A percentile compares a stretch with the other conserved stretches of the same genome.
These are phyloP conservation scores for Usnea hakonensis DNA, from an alignment of 495 filamentous ascomycete genomes.

Conservation along the genomic window DNA sequence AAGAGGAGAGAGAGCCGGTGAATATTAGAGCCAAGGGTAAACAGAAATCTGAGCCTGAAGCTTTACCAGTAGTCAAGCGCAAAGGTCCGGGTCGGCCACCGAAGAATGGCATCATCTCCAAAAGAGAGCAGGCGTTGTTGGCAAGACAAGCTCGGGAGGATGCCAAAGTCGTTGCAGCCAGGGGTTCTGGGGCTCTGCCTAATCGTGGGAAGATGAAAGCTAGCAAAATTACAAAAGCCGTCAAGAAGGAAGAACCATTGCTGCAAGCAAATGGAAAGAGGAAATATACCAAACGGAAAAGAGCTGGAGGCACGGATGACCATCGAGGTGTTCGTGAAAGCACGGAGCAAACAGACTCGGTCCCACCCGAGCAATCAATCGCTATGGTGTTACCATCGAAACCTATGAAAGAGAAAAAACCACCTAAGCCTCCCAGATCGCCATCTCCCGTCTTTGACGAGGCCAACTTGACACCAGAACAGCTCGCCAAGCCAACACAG, in stretches of 20 bases:
- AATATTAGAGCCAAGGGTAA: conserved; percentile 20
- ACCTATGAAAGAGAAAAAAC: conserved; percentile 37
- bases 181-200: conserved; percentile 40
- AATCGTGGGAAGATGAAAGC: conserved; percentile 52
- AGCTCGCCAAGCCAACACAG: conserved; percentile 72
- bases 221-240: conserved; percentile 39
- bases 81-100: conserved; percentile 82
- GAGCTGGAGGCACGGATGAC: conserved; percentile 42
- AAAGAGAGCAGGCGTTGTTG: conserved; percentile 62
- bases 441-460: conserved; percentile 66
- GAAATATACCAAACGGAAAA: conserved; percentile 71
- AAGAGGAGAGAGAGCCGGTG: conserved; percentile 28
- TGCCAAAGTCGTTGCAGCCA: conserved; percentile 41
- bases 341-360: conserved; percentile 30
- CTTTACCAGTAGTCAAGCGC: conserved; percentile 51
- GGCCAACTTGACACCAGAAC: conserved; percentile 72
- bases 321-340: conserved; percentile 41
- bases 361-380: conserved; percentile 36
- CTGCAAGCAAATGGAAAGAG: conserved; percentile 62
- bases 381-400: conserved; percentile 43
- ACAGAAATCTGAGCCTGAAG: conserved; percentile 29
- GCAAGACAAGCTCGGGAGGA: conserved; percentile 53
- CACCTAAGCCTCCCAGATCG: conserved; percentile 46
- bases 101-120: conserved; percentile 90
- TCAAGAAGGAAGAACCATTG: conserved; percentile 45